These are phyloP conservation scores for Fusarium sp. DNA, from an alignment of 2,329 filamentous ascomycete genomes.

Conservation along the genomic window DNA sequence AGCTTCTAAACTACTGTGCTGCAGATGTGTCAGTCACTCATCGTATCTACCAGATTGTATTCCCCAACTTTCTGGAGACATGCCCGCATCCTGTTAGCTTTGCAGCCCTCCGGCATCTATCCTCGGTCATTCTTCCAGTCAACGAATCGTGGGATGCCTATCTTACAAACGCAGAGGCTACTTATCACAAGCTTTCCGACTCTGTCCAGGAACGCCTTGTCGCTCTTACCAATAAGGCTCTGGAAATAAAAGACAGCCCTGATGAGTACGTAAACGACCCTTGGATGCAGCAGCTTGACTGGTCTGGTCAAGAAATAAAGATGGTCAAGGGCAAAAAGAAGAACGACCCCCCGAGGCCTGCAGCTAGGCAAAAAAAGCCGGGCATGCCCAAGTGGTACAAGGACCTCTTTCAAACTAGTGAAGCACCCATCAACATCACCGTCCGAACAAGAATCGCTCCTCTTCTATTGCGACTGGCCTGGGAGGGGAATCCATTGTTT, in stretches of 20 bases:
- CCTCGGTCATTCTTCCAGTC: constrained; percentile 91
- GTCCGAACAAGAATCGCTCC: constrained; percentile 91
- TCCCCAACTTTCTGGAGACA: constrained; percentile 87
- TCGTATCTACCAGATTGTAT: constrained; percentile 91
- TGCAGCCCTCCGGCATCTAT: constrained; percentile 91
- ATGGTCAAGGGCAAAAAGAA: constrained; percentile 95
- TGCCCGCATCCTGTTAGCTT: constrained; percentile 99
- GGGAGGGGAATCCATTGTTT: constrained; percentile 89
- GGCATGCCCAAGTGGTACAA: constrained; percentile 98
- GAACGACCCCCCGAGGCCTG: constrained; percentile 79
- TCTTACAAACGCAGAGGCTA: constrained; percentile 84
- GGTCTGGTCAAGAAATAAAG: constrained; percentile 91
- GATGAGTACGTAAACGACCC: constrained; percentile 82
- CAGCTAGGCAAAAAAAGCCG: constrained; percentile 88
- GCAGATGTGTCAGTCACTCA: constrained; percentile 95
- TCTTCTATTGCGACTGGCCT: constrained; percentile 83
- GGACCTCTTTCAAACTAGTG: constrained; percentile 80
- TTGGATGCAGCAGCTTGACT: constrained; percentile 94
- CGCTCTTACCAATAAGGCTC: constrained; percentile 79
- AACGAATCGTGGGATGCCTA: constrained; percentile 90
- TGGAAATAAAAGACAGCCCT: constrained; percentile 77
- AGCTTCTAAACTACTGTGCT: constrained; percentile 92
- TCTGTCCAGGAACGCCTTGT: constrained; percentile 83
- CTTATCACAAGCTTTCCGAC: constrained; percentile 80
- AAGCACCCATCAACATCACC: constrained; percentile 78